Base-by-base conservation (phyloP, 345 rosid genomes). In the Excoecaria cochinchinensis region DNA sequence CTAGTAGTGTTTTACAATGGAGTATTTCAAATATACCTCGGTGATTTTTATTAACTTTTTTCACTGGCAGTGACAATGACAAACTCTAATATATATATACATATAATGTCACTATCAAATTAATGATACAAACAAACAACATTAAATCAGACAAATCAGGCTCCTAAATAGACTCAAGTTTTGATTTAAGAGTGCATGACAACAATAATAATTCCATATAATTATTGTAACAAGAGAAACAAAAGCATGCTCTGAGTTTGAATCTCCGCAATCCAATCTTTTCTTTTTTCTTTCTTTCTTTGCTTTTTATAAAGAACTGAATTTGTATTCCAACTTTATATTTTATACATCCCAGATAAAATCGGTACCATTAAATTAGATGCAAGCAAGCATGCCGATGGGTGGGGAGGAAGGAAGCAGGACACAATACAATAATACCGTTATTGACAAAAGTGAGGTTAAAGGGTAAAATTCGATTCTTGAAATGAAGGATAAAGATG, bases 31-130 rank as follows among this genome's bases (percentile, higher is more conserved):
- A 4, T 68, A 0, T 5, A 24, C 2, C 0, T 47, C 21, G 1
- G 14, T 24, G 19, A 4, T 12, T 9, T 0, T 1, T 36, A 17
- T 10, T 24, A 22, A 59, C 1, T 55, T 55, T 21, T 51, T 51
- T 51, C 15, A 4, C 15, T 51, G 1, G 1, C 0, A 8, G 15
- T 51, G 17, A 55, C 4, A 71, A 10, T 42, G n/a, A 46, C 40
- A 56, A 40, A 71, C 16, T 53, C 17, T 57, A n/a, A n/a, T n/a
- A n/a, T 3, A 36, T 7, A 39, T 36, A 56, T 31, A 58, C 57
- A n/a, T n/a, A n/a, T 44, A 8, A 47, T 57, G 58, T 60, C 69
- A 59, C 52, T 13, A 22, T 76, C 68, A 50, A 50, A 21, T 48
- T 12, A 58, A 25, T 6, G 53, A 17, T 38, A 50, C 4, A 25